Conservation (phyloP, 768 basidiomycete species). For the Phylloporus sp. region DNA sequence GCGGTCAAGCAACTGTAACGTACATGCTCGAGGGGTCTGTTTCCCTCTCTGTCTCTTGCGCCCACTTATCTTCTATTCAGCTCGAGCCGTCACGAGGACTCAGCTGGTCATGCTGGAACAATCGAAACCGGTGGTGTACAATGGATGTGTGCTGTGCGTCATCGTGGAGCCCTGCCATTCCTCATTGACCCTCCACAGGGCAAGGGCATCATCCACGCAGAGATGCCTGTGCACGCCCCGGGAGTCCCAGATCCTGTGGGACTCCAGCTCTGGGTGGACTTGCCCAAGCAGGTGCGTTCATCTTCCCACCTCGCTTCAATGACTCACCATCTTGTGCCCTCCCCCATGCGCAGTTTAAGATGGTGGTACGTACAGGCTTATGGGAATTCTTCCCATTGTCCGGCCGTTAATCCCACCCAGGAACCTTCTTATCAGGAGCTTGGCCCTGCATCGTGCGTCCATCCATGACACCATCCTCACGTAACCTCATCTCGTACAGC, state of each 20-base stretch:
- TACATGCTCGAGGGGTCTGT: conserved; percentile 82
- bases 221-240: conserved; percentile 79
- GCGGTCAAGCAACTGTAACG: conserved; percentile 85
- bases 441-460: conserved; percentile 51
- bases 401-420: conserved; percentile 23
- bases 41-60: background rate
- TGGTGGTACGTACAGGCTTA: conserved; percentile 46
- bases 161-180: background rate
- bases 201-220: conserved; percentile 74
- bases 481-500: conserved; percentile 31
- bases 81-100: conserved; percentile 85
- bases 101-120: conserved; percentile 76
- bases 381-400: background rate
- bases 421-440: conserved; percentile 87
- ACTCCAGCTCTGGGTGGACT: conserved; percentile 84
- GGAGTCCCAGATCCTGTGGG: conserved; percentile 74
- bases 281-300: conserved; percentile 58
- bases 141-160: conserved; percentile 85
- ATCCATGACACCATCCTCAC: conserved; percentile 1
- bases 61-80: conserved; percentile 17
- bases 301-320: background rate
- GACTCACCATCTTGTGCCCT: conserved; percentile 12
- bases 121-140: conserved; percentile 84
- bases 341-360: conserved; percentile 56
- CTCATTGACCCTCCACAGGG: conserved; percentile 34